phyloP scores from a whole-genome alignment of 2,329 filamentous ascomycete genomes.

The Aspergillus transmontanensis region DNA sequence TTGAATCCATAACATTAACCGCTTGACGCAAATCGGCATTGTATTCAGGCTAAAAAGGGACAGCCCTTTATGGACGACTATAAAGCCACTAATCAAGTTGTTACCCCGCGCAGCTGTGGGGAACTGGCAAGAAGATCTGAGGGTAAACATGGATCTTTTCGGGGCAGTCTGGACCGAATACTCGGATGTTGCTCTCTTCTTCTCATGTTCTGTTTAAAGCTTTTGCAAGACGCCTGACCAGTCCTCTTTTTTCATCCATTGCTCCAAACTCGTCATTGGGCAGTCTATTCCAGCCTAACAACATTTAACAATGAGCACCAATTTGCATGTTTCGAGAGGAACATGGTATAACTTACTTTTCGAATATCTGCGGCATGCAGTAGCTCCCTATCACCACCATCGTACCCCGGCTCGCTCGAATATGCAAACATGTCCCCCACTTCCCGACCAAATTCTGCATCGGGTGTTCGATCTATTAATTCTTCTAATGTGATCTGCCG shows the following conservation, averaged over 20 bases:
- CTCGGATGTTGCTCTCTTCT: background rate
- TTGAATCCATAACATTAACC: background rate
- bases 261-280: conserved; percentile 32
- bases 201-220: background rate
- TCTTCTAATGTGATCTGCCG: conserved; percentile 45
- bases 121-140: background rate
- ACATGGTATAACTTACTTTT: conserved; percentile 38
- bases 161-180: background rate
- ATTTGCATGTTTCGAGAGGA: background rate
- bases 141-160: background rate
- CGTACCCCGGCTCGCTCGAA: conserved; percentile 52
- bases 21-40: no score
- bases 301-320: background rate
- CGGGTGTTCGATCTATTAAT: conserved; percentile 42
- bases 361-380: conserved; percentile 49
- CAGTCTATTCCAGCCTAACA: conserved; percentile 47
- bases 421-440: conserved; percentile 53
- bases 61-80: background rate
- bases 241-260: conserved; percentile 31
- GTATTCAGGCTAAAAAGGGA: background rate
- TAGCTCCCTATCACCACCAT: conserved; percentile 47
- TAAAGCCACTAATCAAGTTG: background rate
- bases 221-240: conserved; percentile 24
- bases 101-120: background rate
- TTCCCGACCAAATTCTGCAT: conserved; percentile 49